Evolutionary conservation across 208 protist species (phyloP).

Genomic region (Entamoeba histolytica): DNA sequence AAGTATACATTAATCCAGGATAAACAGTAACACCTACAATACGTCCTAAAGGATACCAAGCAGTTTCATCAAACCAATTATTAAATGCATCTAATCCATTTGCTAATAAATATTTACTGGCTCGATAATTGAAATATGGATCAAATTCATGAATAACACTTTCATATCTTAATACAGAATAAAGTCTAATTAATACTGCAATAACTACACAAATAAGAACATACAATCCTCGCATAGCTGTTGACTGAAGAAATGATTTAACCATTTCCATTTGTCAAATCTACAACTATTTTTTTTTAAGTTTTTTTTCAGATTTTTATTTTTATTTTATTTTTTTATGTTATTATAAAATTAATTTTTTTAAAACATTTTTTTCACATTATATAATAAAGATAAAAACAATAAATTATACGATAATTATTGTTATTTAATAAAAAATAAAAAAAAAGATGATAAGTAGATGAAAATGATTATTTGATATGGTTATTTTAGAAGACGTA

Average conservation of each 20-base stretch:
- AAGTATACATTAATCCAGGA: constrained; percentile 80
- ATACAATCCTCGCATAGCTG: neutral
- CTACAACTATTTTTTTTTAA: too few relatives aligned
- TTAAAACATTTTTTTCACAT: too few relatives aligned
- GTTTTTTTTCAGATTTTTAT: too few relatives aligned
- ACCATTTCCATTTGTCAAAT: neutral
- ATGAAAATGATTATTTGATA: too few relatives aligned
- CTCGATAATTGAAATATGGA: constrained; percentile 61
- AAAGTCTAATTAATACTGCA: constrained; percentile 49
- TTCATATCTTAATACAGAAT: constrained; percentile 54
- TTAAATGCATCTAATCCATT: constrained; percentile 77
- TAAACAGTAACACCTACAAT: constrained; percentile 84
- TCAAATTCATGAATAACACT: constrained; percentile 63
- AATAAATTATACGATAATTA: too few relatives aligned
- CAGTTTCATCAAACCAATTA: constrained; percentile 85
- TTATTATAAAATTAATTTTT: too few relatives aligned
- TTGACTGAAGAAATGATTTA: neutral
- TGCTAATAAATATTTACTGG: constrained; percentile 49
- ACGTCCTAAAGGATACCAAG: constrained; percentile 84
- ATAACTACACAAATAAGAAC: neutral
- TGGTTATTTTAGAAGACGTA: neutral
- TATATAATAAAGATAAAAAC: too few relatives aligned
- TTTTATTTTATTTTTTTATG: too few relatives aligned
- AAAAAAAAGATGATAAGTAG: too few relatives aligned
- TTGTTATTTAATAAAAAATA: too few relatives aligned